Evolutionary conservation across 805 yeast species (phyloP).

Genomic region (Nakazawaea laoshanensis): DNA sequence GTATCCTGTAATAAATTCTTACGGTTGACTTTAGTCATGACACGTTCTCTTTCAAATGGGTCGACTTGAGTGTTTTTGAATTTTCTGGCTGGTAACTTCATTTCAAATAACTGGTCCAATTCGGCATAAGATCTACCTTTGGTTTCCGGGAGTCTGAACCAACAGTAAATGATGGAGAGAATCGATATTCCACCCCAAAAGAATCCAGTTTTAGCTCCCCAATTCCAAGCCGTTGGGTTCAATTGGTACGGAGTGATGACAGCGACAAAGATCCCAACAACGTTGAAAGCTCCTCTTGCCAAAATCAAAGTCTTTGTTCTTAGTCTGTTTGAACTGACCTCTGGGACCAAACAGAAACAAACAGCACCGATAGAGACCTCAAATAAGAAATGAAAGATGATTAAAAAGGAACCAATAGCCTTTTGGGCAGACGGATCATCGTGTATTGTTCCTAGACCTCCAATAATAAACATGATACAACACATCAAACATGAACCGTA

Average conservation of each 20-base stretch:
- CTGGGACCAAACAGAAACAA: conserved; percentile 30
- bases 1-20: conserved; percentile 1
- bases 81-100: conserved; percentile 25
- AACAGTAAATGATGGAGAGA: conserved; percentile 15
- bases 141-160: conserved; percentile 32
- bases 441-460: conserved; percentile 25
- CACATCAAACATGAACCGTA: conserved; percentile 28
- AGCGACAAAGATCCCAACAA: conserved; percentile 21
- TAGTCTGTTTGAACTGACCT: conserved; percentile 30
- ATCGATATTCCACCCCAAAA: conserved; percentile 31
- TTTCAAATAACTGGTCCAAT: conserved; percentile 26
- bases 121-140: conserved; percentile 29
- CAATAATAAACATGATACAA: conserved; percentile 29
- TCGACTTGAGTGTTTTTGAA: conserved; percentile 23
- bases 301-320: conserved; percentile 32
- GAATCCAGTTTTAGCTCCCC: conserved; percentile 39
- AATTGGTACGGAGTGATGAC: conserved; percentile 32
- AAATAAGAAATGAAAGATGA: conserved; percentile 37
- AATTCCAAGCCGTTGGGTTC: conserved; percentile 33
- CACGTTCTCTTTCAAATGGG: conserved; percentile 3
- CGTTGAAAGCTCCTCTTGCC: conserved; percentile 26
- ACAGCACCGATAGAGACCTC: conserved; percentile 38
- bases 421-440: conserved; percentile 23
- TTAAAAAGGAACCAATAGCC: conserved; percentile 38
- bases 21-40: conserved; percentile 1